Evolutionary conservation across 768 basidiomycete genomes (phyloP), one percentile per base, ranked within the genome.

Genomic region (Auricularia auricula-judae): DNA sequence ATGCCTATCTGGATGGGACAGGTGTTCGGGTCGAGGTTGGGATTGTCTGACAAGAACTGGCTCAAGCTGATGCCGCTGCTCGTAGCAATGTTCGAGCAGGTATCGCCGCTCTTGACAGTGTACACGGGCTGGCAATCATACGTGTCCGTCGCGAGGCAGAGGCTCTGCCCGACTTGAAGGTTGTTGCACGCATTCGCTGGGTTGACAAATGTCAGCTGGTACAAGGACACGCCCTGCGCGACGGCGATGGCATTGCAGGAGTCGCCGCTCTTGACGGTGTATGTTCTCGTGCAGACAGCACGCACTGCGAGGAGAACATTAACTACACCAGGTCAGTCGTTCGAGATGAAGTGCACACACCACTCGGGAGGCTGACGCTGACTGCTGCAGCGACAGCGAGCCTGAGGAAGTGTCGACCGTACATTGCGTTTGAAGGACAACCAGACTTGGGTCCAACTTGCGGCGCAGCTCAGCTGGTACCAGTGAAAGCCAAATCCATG

Each of bases 21-120:
- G 39, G 39, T 42, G 39, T 42, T 42, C 39, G 39, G 39, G 39
- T 84, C 74, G 64, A 89, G 71, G 69, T 88, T 86, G 3, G 84
- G 86, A 75, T 89, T 89, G 77, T 89, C 88, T 34, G 76, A 69
- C 65, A 77, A 71, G 29, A 90, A 75, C 23, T 80, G 81, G 47
- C 68, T 76, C 66, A 76, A 66, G 61, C 78, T 70, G 65, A 86
- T 81, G 34, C 75, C 76, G 64, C 79, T 78, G 23, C 65, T 70
- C 0, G 65, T 58, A 2, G 79, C 72, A 63, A 89, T 80, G 29
- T 59, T 62, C 0, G 61, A 67, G 74, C 88, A 89, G 42, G 74
- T 78, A 69, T 88, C 81, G 23, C 80, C 82, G 0, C 68, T 47
- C 33, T 71, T 68, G 39, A 84, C 79, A 47, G 80, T 76, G 69